These are phyloP conservation scores for Diaporthe vexans DNA, from an alignment of 2,329 filamentous ascomycete species.

Conservation along the genomic window DNA sequence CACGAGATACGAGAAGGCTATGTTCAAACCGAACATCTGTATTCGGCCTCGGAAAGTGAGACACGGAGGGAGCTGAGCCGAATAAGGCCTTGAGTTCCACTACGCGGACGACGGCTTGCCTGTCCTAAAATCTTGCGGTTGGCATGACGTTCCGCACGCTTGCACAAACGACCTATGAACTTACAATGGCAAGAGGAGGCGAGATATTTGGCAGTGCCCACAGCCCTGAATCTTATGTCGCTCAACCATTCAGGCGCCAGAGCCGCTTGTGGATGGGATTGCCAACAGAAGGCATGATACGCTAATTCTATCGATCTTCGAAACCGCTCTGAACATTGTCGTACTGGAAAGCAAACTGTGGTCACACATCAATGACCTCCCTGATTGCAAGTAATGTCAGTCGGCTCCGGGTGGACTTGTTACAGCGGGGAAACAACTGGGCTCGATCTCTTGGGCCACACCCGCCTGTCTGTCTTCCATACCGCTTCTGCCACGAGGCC, in stretches of 20 bases:
- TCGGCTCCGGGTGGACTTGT: conserved; percentile 9
- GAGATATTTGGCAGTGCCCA: background rate
- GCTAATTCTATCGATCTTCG: background rate
- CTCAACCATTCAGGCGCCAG: background rate
- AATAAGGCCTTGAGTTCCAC: background rate
- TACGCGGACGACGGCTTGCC: conserved; percentile 11
- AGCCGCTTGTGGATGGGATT: background rate
- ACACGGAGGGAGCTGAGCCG: background rate
- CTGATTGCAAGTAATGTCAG: background rate
- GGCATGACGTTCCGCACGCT: background rate
- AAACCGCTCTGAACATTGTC: background rate
- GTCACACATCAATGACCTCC: background rate
- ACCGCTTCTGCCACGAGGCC: conserved; percentile 16
- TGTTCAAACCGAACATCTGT: background rate
- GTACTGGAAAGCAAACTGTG: conserved; percentile 3
- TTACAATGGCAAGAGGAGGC: background rate
- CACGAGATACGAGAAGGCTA: background rate
- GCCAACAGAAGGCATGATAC: background rate
- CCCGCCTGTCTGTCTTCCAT: background rate
- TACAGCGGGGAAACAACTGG: background rate
- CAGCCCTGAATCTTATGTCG: background rate
- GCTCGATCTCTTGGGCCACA: background rate
- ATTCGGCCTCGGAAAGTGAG: background rate
- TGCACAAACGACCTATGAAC: background rate
- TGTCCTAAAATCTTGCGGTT: background rate